Evolutionary conservation across 768 basidiomycete genomes (phyloP).

Genomic region (Ephemerocybe angulata): DNA sequence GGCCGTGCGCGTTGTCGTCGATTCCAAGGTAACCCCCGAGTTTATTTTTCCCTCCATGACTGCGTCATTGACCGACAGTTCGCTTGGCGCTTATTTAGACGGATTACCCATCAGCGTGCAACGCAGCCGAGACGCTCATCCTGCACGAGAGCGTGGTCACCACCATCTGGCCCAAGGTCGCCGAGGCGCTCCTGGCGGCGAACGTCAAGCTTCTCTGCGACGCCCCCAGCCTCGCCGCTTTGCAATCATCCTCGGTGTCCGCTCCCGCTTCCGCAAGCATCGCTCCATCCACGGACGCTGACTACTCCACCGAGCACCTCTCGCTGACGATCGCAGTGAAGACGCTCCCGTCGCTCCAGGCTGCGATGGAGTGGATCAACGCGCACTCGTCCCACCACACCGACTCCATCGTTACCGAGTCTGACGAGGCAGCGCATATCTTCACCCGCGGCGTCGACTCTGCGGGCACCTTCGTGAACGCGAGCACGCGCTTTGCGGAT

Average conservation of each 20-base stretch:
- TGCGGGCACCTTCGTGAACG: conserved; percentile 91
- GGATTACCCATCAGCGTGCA: conserved; percentile 95
- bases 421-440: conserved; percentile 52
- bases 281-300: not conserved
- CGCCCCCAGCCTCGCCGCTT: conserved; percentile 50
- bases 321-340: conserved; percentile 80
- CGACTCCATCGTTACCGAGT: conserved; percentile 88
- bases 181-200: conserved; percentile 60
- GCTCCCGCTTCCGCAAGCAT: conserved; percentile 39
- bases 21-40: conserved; percentile 82
- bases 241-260: conserved; percentile 45
- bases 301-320: conserved; percentile 85
- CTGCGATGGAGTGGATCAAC: conserved; percentile 89
- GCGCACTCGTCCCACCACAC: conserved; percentile 93
- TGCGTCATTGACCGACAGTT: no score
- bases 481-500: conserved; percentile 94
- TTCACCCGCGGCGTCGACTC: conserved; percentile 91
- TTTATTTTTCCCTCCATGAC: not conserved
- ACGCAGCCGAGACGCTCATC: conserved; percentile 85
- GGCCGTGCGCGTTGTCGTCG: conserved; percentile 76
- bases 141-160: conserved; percentile 70
- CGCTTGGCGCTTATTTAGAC: conserved; percentile 45
- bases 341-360: conserved; percentile 62
- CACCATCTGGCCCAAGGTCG: conserved; percentile 81
- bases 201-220: conserved; percentile 84